These are phyloP conservation scores for Hypoxylon sp. DNA, from an alignment of 2,329 filamentous ascomycete genomes.

Conservation along the genomic window DNA sequence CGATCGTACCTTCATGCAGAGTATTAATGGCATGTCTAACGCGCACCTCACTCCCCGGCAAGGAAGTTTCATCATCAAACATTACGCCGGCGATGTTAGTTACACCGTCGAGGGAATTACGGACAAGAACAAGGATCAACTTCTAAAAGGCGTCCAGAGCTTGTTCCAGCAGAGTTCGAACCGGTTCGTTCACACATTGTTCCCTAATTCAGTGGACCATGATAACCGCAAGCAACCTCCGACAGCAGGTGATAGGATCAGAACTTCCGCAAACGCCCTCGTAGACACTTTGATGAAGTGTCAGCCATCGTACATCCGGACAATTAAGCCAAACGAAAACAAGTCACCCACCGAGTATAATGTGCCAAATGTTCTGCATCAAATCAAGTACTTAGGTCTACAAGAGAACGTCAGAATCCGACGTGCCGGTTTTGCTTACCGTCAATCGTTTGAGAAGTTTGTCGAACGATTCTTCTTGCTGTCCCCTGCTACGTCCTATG, in stretches of 20 bases:
- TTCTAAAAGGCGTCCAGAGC: slow-evolving; percentile 92
- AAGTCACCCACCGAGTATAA: slow-evolving; percentile 97
- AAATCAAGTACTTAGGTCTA: slow-evolving; percentile 99
- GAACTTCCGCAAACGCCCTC: slow-evolving; percentile 91
- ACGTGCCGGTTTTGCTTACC: slow-evolving; percentile 94
- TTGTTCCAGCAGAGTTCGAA: slow-evolving; percentile 88
- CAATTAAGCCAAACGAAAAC: slow-evolving; percentile 99
- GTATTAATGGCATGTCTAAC: slow-evolving; percentile 90
- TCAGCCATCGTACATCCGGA: slow-evolving; percentile 96
- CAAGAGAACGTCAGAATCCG: slow-evolving; percentile 99
- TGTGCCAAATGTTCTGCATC: slow-evolving; percentile 90
- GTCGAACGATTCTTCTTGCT: slow-evolving; percentile 96
- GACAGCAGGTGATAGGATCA: slow-evolving; percentile 96
- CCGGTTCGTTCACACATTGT: slow-evolving; percentile 86
- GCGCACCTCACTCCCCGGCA: slow-evolving; percentile 92
- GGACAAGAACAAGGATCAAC: slow-evolving; percentile 98
- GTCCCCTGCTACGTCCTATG: slow-evolving; percentile 94
- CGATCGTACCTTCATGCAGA: slow-evolving; percentile 95
- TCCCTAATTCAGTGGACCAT: slow-evolving; percentile 93
- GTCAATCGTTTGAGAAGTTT: slow-evolving; percentile 98
- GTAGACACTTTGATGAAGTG: slow-evolving; percentile 98
- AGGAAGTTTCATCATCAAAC: slow-evolving; percentile 97
- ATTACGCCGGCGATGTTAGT: slow-evolving; percentile 96
- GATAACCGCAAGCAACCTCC: slow-evolving; percentile 95
- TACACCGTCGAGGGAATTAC: slow-evolving; percentile 98